Conservation (phyloP, 148 eudicot species). For the Diospyros kaki region DNA sequence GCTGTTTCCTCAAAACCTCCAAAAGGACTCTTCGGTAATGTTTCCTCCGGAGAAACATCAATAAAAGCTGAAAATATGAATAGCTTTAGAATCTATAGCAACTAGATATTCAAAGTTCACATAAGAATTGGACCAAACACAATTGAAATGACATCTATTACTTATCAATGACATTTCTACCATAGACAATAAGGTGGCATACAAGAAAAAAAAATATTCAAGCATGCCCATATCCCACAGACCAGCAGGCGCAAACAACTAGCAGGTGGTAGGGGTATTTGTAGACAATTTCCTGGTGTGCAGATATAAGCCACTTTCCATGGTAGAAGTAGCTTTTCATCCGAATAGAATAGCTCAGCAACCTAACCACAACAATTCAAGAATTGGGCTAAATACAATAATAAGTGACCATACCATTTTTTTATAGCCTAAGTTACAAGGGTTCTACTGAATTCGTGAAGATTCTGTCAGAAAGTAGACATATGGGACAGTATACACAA, state of each 20-base stretch:
- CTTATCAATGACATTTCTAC: background rate
- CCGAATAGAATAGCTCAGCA: too few relatives aligned
- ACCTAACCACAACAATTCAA: background rate
- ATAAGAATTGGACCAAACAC: background rate
- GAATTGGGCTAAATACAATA: background rate
- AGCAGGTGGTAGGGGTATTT: background rate
- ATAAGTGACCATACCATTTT: background rate
- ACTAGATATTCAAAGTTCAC: background rate
- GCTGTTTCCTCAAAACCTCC: conserved; percentile 44
- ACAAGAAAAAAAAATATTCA: background rate
- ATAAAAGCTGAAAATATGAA: conserved; percentile 66
- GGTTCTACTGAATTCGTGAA: too few relatives aligned
- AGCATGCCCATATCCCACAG: background rate
- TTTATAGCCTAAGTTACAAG: background rate
- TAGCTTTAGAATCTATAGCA: background rate
- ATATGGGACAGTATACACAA: too few relatives aligned
- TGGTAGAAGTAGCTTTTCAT: too few relatives aligned
- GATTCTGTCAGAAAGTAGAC: too few relatives aligned
- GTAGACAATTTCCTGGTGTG: background rate
- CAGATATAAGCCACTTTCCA: too few relatives aligned
- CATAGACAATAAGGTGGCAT: background rate
- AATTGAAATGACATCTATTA: background rate
- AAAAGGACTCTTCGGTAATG: conserved; percentile 57
- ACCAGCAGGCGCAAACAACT: background rate
- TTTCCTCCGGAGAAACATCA: conserved; percentile 89